phyloP scores from a whole-genome alignment of 2,329 filamentous ascomycete genomes.

The Blastomyces percursus region DNA sequence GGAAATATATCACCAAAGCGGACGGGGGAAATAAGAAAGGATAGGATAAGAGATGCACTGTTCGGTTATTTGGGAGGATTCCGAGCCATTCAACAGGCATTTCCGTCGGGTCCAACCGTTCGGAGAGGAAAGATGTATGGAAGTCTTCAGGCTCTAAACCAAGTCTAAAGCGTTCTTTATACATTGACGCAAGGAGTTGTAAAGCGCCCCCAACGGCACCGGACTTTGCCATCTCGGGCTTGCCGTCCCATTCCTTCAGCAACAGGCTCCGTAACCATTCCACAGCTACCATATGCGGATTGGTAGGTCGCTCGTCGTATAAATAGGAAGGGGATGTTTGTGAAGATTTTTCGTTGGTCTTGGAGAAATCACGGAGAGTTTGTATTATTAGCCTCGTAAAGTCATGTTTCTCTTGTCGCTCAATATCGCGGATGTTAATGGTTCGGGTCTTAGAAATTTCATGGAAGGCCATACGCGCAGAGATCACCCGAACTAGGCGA shows the following conservation, averaged over 20 bases:
- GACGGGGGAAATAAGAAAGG: slow-evolving; percentile 67
- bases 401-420: slow-evolving; percentile 20
- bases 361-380: slow-evolving; percentile 21
- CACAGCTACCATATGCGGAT: slow-evolving; percentile 27
- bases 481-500: slow-evolving; percentile 40
- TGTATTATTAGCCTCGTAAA: slow-evolving; percentile 29
- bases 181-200: slow-evolving; percentile 59
- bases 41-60: slow-evolving; percentile 65
- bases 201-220: slow-evolving; percentile 67
- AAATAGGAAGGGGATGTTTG: background rate
- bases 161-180: slow-evolving; percentile 58
- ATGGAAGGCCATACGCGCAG: slow-evolving; percentile 39
- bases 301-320: slow-evolving; percentile 15
- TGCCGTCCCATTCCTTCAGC: slow-evolving; percentile 69
- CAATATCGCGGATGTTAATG: slow-evolving; percentile 20
- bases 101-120: slow-evolving; percentile 61
- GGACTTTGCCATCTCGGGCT: slow-evolving; percentile 56
- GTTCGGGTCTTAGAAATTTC: slow-evolving; percentile 36
- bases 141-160: slow-evolving; percentile 60
- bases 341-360: background rate
- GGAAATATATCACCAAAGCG: slow-evolving; percentile 70
- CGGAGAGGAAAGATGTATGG: slow-evolving; percentile 61
- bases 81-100: slow-evolving; percentile 63
- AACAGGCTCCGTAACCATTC: slow-evolving; percentile 53
- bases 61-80: slow-evolving; percentile 50